Evolutionary conservation across 75 land plant genomes (phyloP), one percentile per base, ranked within the genome.

Genomic region (Isoetes taiwanensis): DNA sequence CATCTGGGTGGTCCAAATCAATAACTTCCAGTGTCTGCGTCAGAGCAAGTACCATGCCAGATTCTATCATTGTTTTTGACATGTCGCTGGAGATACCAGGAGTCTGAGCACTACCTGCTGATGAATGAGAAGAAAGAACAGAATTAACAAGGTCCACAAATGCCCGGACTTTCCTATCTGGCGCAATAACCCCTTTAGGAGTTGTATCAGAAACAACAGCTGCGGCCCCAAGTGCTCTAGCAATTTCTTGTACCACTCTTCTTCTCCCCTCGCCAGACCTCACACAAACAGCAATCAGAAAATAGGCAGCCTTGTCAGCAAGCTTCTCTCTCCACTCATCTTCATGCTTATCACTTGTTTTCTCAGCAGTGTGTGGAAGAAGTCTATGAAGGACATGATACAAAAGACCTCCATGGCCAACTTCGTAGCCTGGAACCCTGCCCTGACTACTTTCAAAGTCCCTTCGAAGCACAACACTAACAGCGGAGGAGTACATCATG

Each of bases 1-100:
- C 79, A 70, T 84, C 96, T 37, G 96, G 90, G 55, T 94, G 86
- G 41, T 94, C 99, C 65, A 94, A 50, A 56, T 94, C 99, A 61
- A 88, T 73, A 14, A 72, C 79, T 67, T 78, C 69, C 53, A 94
- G 75, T 42, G 76, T 66, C 33, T 57, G 54, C 14, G 85, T 79
- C 1, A 94, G 54, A 39, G 85, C 82, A 4, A 78, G 78, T 28
- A 84, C 76, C 72, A 93, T 72, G 26, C 83, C 89, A 27, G 79
- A 69, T 59, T 87, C 98, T 32, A 93, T 79, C 89, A 93, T 81
- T 56, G 83, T 67, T 64, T 79, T 81, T 29, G 87, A 79, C 64
- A 84, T 75, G 59, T 93, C 98, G 2, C 83, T 72, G 16, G 90
- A 93, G 52, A 72, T 77, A 1, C 83, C 83, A 53, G 83, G 70